Evolutionary conservation across 352 stramenopile genomes (phyloP).

Genomic region (Phytopythium aichiense): DNA sequence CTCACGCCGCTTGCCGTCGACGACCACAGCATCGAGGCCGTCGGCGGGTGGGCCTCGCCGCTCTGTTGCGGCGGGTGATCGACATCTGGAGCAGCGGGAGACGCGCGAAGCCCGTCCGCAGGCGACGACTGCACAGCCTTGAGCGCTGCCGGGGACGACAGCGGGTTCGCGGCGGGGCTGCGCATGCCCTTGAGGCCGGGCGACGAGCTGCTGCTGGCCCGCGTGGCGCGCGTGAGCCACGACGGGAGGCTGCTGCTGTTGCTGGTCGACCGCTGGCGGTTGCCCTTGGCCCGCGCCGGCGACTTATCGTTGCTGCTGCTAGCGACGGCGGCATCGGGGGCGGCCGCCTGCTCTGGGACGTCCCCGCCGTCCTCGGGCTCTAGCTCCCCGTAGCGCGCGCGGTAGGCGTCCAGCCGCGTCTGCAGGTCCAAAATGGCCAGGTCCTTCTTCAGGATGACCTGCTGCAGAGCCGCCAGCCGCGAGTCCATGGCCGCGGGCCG

Average conservation of each 20-base stretch:
- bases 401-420: slow-evolving; percentile 62
- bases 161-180: not conserved
- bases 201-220: slow-evolving; percentile 3
- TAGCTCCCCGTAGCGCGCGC: slow-evolving; percentile 43
- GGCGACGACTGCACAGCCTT: not conserved
- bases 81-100: not conserved
- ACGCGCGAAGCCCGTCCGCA: not conserved
- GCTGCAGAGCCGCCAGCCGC: slow-evolving; percentile 63
- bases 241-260: slow-evolving; percentile 4
- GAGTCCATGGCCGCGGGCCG: slow-evolving; percentile 29
- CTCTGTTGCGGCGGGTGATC: not conserved
- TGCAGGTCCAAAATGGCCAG: slow-evolving; percentile 78
- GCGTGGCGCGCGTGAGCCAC: slow-evolving; percentile 7
- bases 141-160: slow-evolving; percentile 3
- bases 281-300: slow-evolving; percentile 4
- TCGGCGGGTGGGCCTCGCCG: too few species aligned
- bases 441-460: slow-evolving; percentile 83
- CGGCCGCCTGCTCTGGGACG: slow-evolving; percentile 1
- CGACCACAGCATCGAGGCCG: not conserved
- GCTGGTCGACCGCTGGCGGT: slow-evolving; percentile 9
- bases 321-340: too few species aligned
- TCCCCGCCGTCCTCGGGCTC: slow-evolving; percentile 11
- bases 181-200: not conserved
- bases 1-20: not conserved
- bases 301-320: not conserved